These are phyloP conservation scores for Apiotrichum mycotoxinovorans DNA, from an alignment of 1,284 basidiomycete genomes.

Conservation along the genomic window DNA sequence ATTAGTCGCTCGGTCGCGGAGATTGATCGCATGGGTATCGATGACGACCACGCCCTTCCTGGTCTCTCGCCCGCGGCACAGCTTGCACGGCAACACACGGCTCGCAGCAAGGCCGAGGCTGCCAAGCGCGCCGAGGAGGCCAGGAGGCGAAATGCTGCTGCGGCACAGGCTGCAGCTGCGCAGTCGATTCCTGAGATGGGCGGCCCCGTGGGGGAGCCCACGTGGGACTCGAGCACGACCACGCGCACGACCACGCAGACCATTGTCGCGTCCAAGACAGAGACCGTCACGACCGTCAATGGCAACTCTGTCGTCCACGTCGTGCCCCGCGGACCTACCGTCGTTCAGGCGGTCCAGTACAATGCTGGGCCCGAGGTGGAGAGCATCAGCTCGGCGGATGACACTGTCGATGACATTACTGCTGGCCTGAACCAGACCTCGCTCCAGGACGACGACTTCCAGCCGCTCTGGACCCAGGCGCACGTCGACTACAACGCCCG, in stretches of 20 bases:
- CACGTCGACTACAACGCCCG: slow-evolving; percentile 62
- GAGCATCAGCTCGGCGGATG: slow-evolving; percentile 29
- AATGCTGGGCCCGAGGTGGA: slow-evolving; percentile 61
- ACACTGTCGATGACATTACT: slow-evolving; percentile 59
- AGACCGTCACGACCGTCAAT: not conserved
- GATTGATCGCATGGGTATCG: slow-evolving; percentile 60
- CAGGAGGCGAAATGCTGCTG: slow-evolving; percentile 5
- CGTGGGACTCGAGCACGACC: slow-evolving; percentile 77
- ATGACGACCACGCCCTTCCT: slow-evolving; percentile 58
- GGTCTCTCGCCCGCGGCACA: slow-evolving; percentile 90
- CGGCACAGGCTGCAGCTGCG: not conserved
- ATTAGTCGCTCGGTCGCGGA: slow-evolving; percentile 84
- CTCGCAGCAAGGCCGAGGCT: slow-evolving; percentile 65
- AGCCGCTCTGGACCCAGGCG: slow-evolving; percentile 59
- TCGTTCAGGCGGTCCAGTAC: slow-evolving; percentile 48
- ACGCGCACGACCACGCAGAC: slow-evolving; percentile 49
- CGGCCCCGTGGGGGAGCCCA: slow-evolving; percentile 35
- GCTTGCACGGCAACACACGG: slow-evolving; percentile 81
- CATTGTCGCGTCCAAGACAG: not conserved
- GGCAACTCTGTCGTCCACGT: slow-evolving; percentile 10
- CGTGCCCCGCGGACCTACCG: slow-evolving; percentile 21
- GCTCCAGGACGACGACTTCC: slow-evolving; percentile 54
- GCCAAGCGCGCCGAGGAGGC: slow-evolving; percentile 39
- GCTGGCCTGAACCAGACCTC: slow-evolving; percentile 5
- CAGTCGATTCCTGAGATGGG: slow-evolving; percentile 7